phyloP scores from a whole-genome alignment of 1,139 yeast genomes.

The Yamadazyma trypodendri region DNA sequence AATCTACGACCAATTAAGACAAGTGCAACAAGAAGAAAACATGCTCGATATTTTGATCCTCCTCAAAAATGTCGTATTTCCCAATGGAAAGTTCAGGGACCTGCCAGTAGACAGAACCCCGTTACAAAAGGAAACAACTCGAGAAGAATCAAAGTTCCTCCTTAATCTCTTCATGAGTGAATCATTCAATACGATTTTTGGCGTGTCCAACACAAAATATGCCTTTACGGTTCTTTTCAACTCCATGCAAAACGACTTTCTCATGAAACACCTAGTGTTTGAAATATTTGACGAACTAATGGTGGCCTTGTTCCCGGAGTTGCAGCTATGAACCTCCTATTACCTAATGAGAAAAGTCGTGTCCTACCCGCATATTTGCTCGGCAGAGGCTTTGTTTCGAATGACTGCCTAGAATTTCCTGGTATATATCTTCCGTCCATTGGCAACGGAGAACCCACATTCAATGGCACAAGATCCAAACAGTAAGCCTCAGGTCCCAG shows the following conservation, averaged over 20 bases:
- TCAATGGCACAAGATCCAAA: conserved; percentile 9
- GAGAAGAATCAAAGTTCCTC: conserved; percentile 58
- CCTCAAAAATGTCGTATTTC: conserved; percentile 59
- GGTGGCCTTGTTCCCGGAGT: conserved; percentile 29
- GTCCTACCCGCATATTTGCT: background rate
- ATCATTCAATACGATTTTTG: conserved; percentile 73
- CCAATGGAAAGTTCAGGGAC: conserved; percentile 54
- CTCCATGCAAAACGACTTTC: conserved; percentile 70
- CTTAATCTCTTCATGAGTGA: conserved; percentile 61
- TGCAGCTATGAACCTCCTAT: background rate
- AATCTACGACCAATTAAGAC: conserved; percentile 41
- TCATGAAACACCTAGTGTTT: conserved; percentile 65
- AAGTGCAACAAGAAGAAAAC: conserved; percentile 44
- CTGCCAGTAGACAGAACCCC: conserved; percentile 46
- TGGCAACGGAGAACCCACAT: background rate
- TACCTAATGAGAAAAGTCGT: background rate
- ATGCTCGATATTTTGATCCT: conserved; percentile 44
- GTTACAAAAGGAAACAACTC: conserved; percentile 52
- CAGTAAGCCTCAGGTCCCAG: conserved; percentile 43
- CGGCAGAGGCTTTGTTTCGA: background rate
- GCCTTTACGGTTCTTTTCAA: conserved; percentile 64
- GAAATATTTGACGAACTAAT: conserved; percentile 42
- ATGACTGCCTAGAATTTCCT: background rate
- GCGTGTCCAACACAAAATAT: conserved; percentile 58
- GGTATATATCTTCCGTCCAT: too few relatives aligned